These are phyloP conservation scores for Teratosphaeria destructans DNA, from an alignment of 2,329 filamentous ascomycete genomes.

Conservation along the genomic window DNA sequence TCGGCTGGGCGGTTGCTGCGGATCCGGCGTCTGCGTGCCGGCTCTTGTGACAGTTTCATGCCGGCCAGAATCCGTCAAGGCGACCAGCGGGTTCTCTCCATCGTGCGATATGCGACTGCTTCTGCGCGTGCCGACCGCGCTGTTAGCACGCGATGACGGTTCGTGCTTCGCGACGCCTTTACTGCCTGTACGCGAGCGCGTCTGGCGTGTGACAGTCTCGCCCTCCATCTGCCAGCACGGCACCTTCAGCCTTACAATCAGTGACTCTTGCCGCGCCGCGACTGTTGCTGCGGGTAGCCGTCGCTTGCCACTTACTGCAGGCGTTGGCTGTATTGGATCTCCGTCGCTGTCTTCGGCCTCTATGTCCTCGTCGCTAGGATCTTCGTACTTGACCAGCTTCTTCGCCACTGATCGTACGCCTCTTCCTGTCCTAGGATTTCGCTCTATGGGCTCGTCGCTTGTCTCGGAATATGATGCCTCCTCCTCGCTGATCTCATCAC, in stretches of 20 bases:
- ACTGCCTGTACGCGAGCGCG: constrained; percentile 30
- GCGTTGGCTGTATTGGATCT: constrained; percentile 11
- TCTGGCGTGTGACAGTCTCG: constrained; percentile 2
- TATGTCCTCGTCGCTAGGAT: constrained; percentile 34
- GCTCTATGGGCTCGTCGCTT: constrained; percentile 36
- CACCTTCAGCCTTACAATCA: constrained; percentile 34
- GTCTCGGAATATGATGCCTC: constrained; percentile 33
- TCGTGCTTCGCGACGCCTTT: constrained; percentile 27
- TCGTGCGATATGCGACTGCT: constrained; percentile 51
- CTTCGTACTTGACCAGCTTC: constrained; percentile 46
- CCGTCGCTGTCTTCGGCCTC: constrained; percentile 28
- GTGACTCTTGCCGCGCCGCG: constrained; percentile 12
- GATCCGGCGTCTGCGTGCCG: constrained; percentile 42
- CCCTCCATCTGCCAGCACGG: constrained; percentile 15
- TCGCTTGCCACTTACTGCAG: constrained; percentile 21
- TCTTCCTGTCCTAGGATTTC: constrained; percentile 46
- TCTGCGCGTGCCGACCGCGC: constrained; percentile 31
- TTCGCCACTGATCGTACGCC: constrained; percentile 46
- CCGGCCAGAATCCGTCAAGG: constrained; percentile 48
- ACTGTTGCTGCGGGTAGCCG: constrained; percentile 8
- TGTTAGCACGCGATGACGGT: constrained; percentile 10
- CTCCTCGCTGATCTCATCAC: constrained; percentile 30
- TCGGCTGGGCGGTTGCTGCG: constrained; percentile 25
- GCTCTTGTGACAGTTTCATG: constrained; percentile 45
- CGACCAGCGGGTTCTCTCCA: constrained; percentile 45